Evolutionary conservation across 129 eudicot species (phyloP), one percentile per base, ranked within the genome.

Genomic region (Lactuca saligna): DNA sequence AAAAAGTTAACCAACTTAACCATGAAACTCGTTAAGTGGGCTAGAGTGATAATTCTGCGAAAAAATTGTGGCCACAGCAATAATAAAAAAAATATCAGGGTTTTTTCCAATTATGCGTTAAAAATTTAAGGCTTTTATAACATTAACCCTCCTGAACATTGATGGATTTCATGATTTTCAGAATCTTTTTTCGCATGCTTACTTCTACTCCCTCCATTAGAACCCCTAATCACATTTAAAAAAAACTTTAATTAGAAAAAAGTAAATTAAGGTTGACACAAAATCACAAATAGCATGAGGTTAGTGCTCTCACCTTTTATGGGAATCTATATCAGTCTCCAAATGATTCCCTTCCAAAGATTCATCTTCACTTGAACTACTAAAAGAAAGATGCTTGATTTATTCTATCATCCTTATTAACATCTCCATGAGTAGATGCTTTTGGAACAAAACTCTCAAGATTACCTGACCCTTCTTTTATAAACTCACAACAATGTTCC

Each of bases 311-410:
- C 42, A 80, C 87, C 88, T 86, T 72, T 71, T 71, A 74, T 68
- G 29, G 63, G 42, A 17, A 74, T 68, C 42, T 7, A 54, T 72
- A 55, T 64, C 71, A 65, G 68, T 63, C 66, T 67, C 80, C 57
- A 69, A 63, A 9, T 60, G 61, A 71, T 61, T 48, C 49, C 72
- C 83, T 53, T 74, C 85, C 61, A 70, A 63, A 35, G 77, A 74
- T 38, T 74, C 82, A 70, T 80, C 87, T 77, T 80, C 83, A 57
- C 80, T 80, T 12, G 64, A 79, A 63, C 77, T 76, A 61, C 82
- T 66, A 60, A 74, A 74, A 61, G 77, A 70, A 67, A 70, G 87
- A 67, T 71, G n/a, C n/a, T n/a, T n/a, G 70, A 32, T 76, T 85
- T 6, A 17, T 71, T 17, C 57, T 34, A 7, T 63, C 70, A 54